These are phyloP conservation scores for Saccharomycopsis sp. DNA, from an alignment of 805 yeast genomes.

Conservation along the genomic window DNA sequence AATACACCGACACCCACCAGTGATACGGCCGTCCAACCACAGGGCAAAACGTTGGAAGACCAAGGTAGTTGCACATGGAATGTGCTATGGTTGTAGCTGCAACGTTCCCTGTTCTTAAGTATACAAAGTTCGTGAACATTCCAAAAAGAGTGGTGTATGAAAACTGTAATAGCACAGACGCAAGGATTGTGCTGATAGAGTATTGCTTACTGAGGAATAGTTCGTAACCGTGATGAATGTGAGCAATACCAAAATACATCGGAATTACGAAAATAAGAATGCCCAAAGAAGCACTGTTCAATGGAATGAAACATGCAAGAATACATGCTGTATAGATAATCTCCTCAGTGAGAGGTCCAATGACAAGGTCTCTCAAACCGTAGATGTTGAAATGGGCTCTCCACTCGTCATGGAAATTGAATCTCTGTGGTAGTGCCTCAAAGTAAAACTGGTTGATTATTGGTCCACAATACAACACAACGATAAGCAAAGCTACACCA, in stretches of 20 bases:
- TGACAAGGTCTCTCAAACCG: constrained; percentile 49
- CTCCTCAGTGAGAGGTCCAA: constrained; percentile 81
- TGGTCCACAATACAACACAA: constrained; percentile 45
- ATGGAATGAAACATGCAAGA: constrained; percentile 29
- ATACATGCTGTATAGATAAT: constrained; percentile 53
- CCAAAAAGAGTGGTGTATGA: constrained; percentile 69
- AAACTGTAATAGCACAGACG: constrained; percentile 45
- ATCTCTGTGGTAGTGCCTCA: constrained; percentile 2
- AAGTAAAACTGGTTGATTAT: constrained; percentile 30
- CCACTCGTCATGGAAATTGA: neutral
- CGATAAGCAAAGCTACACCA: constrained; percentile 29
- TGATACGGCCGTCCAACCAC: constrained; percentile 11
- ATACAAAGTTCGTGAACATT: constrained; percentile 50
- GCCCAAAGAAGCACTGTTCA: constrained; percentile 14
- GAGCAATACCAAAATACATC: constrained; percentile 68
- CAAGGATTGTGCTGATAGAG: constrained; percentile 30
- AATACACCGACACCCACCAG: constrained; percentile 33
- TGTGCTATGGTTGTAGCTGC: constrained; percentile 59
- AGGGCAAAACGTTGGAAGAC: constrained; percentile 45
- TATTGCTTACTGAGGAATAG: constrained; percentile 28
- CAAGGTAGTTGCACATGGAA: constrained; percentile 60
- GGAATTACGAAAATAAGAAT: constrained; percentile 43
- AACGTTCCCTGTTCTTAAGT: constrained; percentile 44
- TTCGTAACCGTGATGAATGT: constrained; percentile 65
- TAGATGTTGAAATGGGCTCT: constrained; percentile 27